Evolutionary conservation across 2,329 filamentous ascomycete species (phyloP).

Genomic region (Canariomyces notabilis): DNA sequence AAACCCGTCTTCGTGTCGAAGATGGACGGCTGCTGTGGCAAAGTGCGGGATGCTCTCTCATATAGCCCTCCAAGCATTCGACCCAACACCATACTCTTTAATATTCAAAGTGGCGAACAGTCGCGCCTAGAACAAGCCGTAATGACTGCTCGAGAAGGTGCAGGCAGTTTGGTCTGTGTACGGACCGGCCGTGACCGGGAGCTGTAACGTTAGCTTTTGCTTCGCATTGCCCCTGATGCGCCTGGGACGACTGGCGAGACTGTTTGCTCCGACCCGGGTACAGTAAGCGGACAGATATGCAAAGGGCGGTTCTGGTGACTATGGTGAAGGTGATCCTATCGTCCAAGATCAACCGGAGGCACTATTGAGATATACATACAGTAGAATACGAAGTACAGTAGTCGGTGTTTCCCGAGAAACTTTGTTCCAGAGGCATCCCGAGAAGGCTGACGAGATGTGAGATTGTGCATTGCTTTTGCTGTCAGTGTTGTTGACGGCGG

Average conservation of each 20-base stretch:
- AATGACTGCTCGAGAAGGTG: not conserved
- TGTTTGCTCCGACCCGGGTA: no score
- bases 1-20: not conserved
- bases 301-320: no score
- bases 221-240: not conserved
- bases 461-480: no score
- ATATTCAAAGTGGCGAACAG: not conserved
- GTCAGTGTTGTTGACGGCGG: not conserved
- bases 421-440: no score
- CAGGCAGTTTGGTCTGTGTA: not conserved
- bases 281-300: no score
- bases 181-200: not conserved
- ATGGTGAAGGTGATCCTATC: no score
- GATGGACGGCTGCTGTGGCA: conserved; percentile 9
- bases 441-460: not conserved
- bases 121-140: not conserved
- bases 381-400: no score
- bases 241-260: no score
- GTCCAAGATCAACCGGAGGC: no score
- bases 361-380: no score
- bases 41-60: not conserved
- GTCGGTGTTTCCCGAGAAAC: no score
- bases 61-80: not conserved
- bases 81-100: not conserved
- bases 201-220: no score